A percentile compares a stretch with the other conserved stretches of the same genome.
These are phyloP conservation scores for Discostella stelligeroides DNA, from an alignment of 108 stramenopile species.

Conservation along the genomic window DNA sequence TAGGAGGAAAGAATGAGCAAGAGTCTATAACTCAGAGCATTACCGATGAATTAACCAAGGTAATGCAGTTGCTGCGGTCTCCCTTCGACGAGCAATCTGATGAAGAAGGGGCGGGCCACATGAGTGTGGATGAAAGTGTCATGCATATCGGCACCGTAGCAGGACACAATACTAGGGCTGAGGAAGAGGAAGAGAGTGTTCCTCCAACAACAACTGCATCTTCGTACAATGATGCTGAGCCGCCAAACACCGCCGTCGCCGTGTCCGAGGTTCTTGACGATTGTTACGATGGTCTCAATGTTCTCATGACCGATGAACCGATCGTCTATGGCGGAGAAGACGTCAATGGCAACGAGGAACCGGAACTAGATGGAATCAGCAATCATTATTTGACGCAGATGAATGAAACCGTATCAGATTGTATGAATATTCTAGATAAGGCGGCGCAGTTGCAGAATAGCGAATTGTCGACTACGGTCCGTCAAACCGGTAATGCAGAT, in stretches of 20 bases:
- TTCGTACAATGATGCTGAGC: neutral
- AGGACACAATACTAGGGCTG: neutral
- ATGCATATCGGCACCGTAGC: conserved; percentile 5
- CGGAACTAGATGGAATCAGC: neutral
- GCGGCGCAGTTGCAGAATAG: conserved; percentile 15
- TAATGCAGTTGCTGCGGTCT: conserved; percentile 27
- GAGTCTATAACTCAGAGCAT: conserved; percentile 18
- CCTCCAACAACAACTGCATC: neutral
- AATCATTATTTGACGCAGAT: conserved; percentile 21
- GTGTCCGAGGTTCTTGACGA: too few relatives aligned
- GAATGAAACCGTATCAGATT: conserved; percentile 31
- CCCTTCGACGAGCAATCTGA: conserved; percentile 8
- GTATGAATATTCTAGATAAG: conserved; percentile 37
- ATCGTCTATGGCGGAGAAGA: neutral
- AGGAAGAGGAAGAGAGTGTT: conserved; percentile 4
- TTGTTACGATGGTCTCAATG: conserved; percentile 8
- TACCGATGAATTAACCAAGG: conserved; percentile 38
- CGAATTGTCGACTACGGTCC: neutral
- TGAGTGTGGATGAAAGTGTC: conserved; percentile 4
- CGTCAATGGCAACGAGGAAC: conserved; percentile 2
- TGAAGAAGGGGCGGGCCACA: conserved; percentile 7
- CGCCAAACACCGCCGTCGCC: neutral
- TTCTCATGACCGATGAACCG: neutral
- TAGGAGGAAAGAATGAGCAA: neutral
- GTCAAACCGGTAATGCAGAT: neutral